Evolutionary conservation across 257 asterid species (phyloP).

Genomic region (Coffea eugenioides): DNA sequence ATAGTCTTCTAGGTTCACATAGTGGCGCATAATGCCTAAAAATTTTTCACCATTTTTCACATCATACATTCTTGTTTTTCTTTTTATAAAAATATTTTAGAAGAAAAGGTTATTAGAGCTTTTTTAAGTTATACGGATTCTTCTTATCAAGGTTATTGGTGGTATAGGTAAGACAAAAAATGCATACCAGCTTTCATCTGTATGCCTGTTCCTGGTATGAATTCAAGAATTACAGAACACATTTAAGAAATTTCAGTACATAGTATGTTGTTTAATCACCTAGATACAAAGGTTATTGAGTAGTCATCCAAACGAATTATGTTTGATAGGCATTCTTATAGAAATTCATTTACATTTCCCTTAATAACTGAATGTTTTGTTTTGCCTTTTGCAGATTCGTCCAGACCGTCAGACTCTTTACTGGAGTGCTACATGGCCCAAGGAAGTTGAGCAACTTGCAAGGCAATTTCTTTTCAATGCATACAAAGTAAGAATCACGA

Average conservation of each 20-base stretch:
- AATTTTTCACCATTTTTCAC: background rate
- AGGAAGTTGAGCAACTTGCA: slow-evolving; percentile 97
- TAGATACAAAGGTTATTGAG: background rate
- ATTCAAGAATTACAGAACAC: background rate
- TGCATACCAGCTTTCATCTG: background rate
- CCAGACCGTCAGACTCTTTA: slow-evolving; percentile 98
- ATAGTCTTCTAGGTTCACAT: background rate
- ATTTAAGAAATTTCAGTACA: background rate
- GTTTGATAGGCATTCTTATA: background rate
- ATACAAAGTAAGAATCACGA: slow-evolving; percentile 59
- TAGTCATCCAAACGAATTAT: background rate
- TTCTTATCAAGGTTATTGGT: background rate
- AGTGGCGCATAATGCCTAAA: background rate
- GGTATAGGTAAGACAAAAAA: background rate
- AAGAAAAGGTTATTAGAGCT: background rate
- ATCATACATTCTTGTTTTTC: background rate
- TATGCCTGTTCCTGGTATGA: background rate
- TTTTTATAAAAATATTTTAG: background rate
- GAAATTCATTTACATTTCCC: background rate
- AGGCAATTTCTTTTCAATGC: slow-evolving; percentile 68
- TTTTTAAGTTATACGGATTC: too few relatives aligned
- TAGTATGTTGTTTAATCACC: background rate
- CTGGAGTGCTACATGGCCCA: slow-evolving; percentile 99
- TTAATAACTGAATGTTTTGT: background rate
- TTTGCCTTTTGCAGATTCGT: slow-evolving; percentile 64